Evolutionary conservation across 192 early-diverging fungal species (phyloP), one percentile per base, ranked within the genome.

Genomic region (Coemansia sp.): DNA sequence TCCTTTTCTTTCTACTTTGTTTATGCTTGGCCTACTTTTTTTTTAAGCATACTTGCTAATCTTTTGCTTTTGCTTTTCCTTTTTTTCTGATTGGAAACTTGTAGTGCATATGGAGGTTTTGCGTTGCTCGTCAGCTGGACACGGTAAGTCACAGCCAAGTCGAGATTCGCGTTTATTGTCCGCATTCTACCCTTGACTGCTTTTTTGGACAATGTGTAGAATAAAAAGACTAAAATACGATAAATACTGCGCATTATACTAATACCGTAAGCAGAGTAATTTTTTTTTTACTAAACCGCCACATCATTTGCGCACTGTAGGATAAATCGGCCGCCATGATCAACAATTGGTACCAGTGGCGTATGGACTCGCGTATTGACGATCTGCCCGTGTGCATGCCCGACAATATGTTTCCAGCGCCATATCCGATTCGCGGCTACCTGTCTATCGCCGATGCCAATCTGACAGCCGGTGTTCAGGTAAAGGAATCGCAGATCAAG

Each of bases 401-500:
- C 14, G 74, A 86, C 36, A 90, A 90, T 74, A 69, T 65, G 8
- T 74, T 86, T 43, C 88, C 90, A 1, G 78, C 88, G 39, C 84
- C 90, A 53, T 92, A 90, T 64, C 82, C 87, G 59, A 79, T 90
- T 28, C 88, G 91, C 59, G 91, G 91, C 20, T 90, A 86, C 74
- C 48, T 67, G 38, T 84, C 84, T 18, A 76, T 92, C 0, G 85
- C 87, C 48, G 91, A 92, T 59, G 77, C 83, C 18, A 92, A 92
- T 68, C 77, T 91, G 20, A 86, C 84, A 37, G 71, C 88, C 1
- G 74, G 73, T 43, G 72, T 80, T 4, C 85, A 83, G 51, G 80
- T 90, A 7, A 85, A 87, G n/a, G 90, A 91, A n/a, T 79, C 82
- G 51, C 87, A 89, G 35, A 74, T 90, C 32, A 83, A 87, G 51